A percentile compares a stretch with the other conserved stretches of the same genome.
Conservation (phyloP, 208 protist species). For the Lotmaria passim region DNA sequence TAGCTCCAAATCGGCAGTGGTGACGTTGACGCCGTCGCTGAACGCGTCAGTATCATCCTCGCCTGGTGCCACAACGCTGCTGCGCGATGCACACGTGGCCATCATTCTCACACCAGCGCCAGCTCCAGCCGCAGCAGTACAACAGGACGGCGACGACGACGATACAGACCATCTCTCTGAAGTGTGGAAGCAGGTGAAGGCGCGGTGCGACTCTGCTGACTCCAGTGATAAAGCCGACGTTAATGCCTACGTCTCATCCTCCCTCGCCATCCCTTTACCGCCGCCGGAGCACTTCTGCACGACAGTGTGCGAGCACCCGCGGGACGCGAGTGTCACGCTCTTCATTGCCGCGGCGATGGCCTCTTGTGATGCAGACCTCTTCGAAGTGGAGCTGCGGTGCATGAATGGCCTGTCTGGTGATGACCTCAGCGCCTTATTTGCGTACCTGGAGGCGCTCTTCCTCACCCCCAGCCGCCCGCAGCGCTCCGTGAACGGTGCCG, state of each 20-base stretch:
- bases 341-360: constrained; percentile 30
- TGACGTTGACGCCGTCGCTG: background rate
- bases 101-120: constrained; percentile 17
- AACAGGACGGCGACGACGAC: background rate
- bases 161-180: background rate
- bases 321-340: constrained; percentile 48
- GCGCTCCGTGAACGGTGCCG: constrained; percentile 23
- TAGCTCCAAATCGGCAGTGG: background rate
- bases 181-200: background rate
- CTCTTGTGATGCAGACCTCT: constrained; percentile 16
- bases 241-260: constrained; percentile 40
- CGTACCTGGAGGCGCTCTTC: constrained; percentile 39
- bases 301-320: constrained; percentile 55
- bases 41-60: background rate
- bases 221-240: background rate
- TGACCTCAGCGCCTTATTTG: constrained; percentile 29
- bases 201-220: background rate
- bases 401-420: constrained; percentile 15
- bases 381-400: constrained; percentile 64
- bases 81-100: constrained; percentile 15
- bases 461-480: constrained; percentile 24
- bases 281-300: constrained; percentile 41
- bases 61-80: background rate
- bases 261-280: constrained; percentile 46
- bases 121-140: no score